Conservation (phyloP, 2,329 filamentous ascomycete genomes). For the Cucurbitaria berberidis region DNA sequence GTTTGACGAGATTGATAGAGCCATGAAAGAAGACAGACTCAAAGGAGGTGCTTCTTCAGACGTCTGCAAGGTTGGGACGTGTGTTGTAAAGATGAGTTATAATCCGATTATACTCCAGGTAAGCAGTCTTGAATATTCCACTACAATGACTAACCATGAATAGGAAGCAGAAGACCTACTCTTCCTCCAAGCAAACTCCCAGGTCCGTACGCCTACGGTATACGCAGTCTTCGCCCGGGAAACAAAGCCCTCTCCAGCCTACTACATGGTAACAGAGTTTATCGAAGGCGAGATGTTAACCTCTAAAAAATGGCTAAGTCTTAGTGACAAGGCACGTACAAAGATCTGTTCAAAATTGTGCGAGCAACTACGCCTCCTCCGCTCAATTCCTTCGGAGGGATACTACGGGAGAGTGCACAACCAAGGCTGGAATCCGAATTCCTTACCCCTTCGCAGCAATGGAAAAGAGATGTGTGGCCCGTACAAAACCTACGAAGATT, state of each 20-base stretch:
- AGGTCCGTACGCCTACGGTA: slow-evolving; percentile 2
- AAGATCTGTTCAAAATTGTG: not conserved
- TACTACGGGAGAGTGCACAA: slow-evolving; percentile 1
- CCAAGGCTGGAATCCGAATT: not conserved
- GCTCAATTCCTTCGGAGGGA: not conserved
- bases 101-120: not conserved
- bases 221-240: not conserved
- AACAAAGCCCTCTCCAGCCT: not conserved
- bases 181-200: slow-evolving; percentile 1
- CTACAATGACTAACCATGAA: not conserved
- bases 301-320: not conserved
- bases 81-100: not conserved
- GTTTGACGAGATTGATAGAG: slow-evolving; percentile 2
- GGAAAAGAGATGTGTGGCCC: not conserved
- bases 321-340: not conserved
- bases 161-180: slow-evolving; percentile 2
- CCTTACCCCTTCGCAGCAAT: not conserved
- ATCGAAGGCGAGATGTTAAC: not conserved
- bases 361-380: slow-evolving; percentile 1
- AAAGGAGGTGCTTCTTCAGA: not conserved
- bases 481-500: slow-evolving; percentile 1
- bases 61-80: slow-evolving; percentile 1
- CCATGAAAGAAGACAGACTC: not conserved
- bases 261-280: not conserved
- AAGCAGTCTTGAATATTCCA: not conserved